Evolutionary conservation across 352 stramenopile species (phyloP), one percentile per base, ranked within the genome.

Genomic region (Phytophthora podocarpi): DNA sequence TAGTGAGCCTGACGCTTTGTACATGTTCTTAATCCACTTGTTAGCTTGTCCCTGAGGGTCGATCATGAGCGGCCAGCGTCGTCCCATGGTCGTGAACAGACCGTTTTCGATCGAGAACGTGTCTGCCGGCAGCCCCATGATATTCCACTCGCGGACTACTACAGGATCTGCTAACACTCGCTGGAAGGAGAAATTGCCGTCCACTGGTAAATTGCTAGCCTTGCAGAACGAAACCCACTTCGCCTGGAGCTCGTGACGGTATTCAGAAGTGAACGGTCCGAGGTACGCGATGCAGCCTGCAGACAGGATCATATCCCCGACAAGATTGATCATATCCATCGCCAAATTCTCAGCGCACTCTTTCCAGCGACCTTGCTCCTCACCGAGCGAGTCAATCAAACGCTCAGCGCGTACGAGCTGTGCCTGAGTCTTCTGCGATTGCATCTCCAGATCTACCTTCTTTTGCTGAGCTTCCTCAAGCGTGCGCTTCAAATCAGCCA

Each of bases 21-120:
- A 97, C 86, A 97, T 97, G 59, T 96, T 96, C 34, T 95, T 93
- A 51, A 98, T 91, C 93, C 93, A 98, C 61, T 95, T 93, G 72
- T 98, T 98, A 5, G 89, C 93, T 68, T 98, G 93, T 20, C 90
- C 90, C 58, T 98, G 93, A 1, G 93, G 93, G 48, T 98, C 93
- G 53, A 98, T 98, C 89, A 98, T 97, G 9, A 98, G 77, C 9
- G 93, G 93, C 93, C 92, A 98, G 0, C 93, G 81, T 1, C 92
- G 72, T 4, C 87, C 89, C 73, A 92, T 89, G 2, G 91, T 98
- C 6, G 91, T 95, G 51, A 98, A 96, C 26, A 98, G 55, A 27
- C 93, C 93, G 57, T 98, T 98, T 49, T 98, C 92, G 20, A 93
- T 97, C n/a, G 84, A 97, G 43, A 98, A 97, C 1, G 82, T 91